Conservation (phyloP, 2,329 filamentous ascomycete species). For the Plenodomus biglobosus region DNA sequence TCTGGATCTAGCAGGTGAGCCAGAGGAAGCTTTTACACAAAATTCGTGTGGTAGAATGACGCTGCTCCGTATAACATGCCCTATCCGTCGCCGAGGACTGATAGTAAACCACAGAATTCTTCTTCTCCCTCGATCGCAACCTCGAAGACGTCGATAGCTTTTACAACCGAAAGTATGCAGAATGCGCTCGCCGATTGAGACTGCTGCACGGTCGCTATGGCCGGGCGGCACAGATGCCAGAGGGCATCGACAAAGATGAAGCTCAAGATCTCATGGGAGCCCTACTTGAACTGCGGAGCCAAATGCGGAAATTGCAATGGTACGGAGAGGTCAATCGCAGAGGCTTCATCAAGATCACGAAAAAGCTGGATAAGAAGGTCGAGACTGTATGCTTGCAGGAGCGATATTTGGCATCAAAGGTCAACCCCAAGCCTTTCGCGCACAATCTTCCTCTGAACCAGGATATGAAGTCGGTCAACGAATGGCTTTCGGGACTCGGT, state of each 20-base stretch:
- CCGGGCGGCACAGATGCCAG: constrained; percentile 65
- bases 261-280: constrained; percentile 88
- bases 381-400: constrained; percentile 74
- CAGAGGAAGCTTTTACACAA: neutral
- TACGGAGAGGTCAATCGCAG: constrained; percentile 95
- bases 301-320: constrained; percentile 91
- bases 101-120: constrained; percentile 70
- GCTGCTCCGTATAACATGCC: neutral
- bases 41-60: neutral
- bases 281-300: constrained; percentile 81
- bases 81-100: constrained; percentile 1
- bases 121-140: constrained; percentile 93
- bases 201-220: constrained; percentile 88
- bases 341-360: constrained; percentile 97
- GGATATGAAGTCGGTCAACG: constrained; percentile 73
- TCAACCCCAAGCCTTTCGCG: constrained; percentile 85
- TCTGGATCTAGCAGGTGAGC: constrained; percentile 87
- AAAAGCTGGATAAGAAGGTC: constrained; percentile 97
- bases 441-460: constrained; percentile 65
- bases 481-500: constrained; percentile 82
- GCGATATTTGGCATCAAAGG: constrained; percentile 85
- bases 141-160: constrained; percentile 95
- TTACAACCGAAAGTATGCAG: constrained; percentile 93
- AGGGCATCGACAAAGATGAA: constrained; percentile 82
- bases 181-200: constrained; percentile 79